Percentiles rank a stretch among this genome's conserved stretches.
These are phyloP conservation scores for Aquilaria sinensis DNA, from an alignment of 345 rosid genomes.

Conservation along the genomic window DNA sequence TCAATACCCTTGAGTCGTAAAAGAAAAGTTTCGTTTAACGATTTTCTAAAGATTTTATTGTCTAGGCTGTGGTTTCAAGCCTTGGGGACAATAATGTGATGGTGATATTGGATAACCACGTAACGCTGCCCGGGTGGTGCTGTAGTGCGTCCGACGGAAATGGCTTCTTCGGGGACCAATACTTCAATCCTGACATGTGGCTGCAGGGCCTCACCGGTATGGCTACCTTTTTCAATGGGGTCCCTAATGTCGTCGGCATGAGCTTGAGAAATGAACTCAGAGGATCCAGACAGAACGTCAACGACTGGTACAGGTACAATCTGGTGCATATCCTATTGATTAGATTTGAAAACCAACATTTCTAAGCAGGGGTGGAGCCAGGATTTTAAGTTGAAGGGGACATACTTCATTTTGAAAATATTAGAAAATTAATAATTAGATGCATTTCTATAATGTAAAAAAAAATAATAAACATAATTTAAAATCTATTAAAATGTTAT, in stretches of 20 bases:
- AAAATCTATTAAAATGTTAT: no score
- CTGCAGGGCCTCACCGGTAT: constrained; percentile 52
- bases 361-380: no score
- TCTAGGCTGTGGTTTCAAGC: constrained; percentile 73
- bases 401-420: no score
- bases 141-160: constrained; percentile 68
- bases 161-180: constrained; percentile 92
- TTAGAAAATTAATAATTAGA: no score
- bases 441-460: no score
- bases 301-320: constrained; percentile 82
- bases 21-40: no score
- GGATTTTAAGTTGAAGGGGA: no score
- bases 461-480: no score
- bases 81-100: constrained; percentile 65
- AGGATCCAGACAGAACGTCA: constrained; percentile 66
- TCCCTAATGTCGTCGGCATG: constrained; percentile 73
- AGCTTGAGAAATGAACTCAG: constrained; percentile 95
- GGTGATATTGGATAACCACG: constrained; percentile 92
- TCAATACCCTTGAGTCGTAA: no score
- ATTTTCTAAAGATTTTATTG: background rate
- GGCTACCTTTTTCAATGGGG: constrained; percentile 64
- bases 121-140: constrained; percentile 95
- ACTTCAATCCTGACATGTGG: constrained; percentile 74
- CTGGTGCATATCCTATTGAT: no score
- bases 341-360: no score